Percentiles rank a stretch among this genome's conserved stretches.
phyloP scores from a whole-genome alignment of 257 asterid species.

The Gardenia jasminoides region DNA sequence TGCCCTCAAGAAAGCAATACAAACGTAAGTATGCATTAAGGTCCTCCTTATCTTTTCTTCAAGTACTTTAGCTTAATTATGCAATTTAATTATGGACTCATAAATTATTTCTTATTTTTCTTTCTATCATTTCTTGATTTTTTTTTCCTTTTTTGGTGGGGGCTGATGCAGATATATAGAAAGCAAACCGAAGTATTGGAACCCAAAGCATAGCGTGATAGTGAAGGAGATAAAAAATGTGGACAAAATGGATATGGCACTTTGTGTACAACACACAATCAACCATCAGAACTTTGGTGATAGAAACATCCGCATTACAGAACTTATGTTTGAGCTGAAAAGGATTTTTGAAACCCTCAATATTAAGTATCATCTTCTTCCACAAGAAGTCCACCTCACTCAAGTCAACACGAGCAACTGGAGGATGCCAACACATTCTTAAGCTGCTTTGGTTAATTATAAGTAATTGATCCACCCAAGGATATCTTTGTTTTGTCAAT shows the following conservation, averaged over 20 bases:
- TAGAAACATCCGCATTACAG: conserved; percentile 42
- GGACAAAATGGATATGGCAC: conserved; percentile 50
- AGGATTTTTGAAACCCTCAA: conserved; percentile 47
- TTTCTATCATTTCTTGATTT: neutral
- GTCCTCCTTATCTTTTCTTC: neutral
- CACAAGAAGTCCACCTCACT: conserved; percentile 54
- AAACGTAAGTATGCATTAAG: conserved; percentile 29
- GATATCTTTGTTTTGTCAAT: neutral
- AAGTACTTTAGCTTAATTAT: too few species aligned
- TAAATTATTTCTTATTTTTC: too few species aligned
- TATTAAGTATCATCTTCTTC: conserved; percentile 52
- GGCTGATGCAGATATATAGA: conserved; percentile 47
- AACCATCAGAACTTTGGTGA: conserved; percentile 60
- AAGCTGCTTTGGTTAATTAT: neutral
- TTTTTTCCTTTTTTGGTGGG: neutral
- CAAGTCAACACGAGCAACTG: conserved; percentile 24
- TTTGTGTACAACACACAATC: conserved; percentile 53
- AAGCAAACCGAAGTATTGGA: conserved; percentile 68
- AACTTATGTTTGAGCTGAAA: conserved; percentile 54
- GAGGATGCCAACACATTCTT: conserved; percentile 6
- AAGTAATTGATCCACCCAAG: neutral
- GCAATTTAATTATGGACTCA: neutral
- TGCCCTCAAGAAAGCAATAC: conserved; percentile 54
- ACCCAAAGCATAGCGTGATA: conserved; percentile 48
- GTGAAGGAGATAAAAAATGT: conserved; percentile 55